Evolutionary conservation across 257 asterid genomes (phyloP).

Genomic region (Solanum medicagineum): DNA sequence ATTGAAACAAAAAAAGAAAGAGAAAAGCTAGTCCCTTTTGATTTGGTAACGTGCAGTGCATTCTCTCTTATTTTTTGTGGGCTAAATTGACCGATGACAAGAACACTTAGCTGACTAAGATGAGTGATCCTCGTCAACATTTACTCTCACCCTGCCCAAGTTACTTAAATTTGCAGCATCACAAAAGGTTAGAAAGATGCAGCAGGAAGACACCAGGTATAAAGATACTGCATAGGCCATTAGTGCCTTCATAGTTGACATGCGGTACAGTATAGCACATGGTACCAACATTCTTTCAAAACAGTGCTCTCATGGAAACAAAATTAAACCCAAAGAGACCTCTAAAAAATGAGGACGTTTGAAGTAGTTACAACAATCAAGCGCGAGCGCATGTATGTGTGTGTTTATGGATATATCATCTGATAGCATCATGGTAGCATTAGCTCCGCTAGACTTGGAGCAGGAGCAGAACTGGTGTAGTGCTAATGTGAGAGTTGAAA

Average conservation of each 20-base stretch:
- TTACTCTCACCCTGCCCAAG: not conserved
- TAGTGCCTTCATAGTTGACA: not conserved
- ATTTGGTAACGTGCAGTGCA: not conserved
- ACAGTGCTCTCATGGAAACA: not conserved
- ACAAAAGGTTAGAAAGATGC: not conserved
- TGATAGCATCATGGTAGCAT: not conserved
- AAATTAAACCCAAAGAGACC: not conserved
- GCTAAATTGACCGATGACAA: not conserved
- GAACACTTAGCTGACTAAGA: not conserved
- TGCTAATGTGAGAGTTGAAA: not conserved
- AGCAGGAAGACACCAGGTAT: not conserved
- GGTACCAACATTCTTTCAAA: not conserved
- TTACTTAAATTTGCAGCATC: not conserved
- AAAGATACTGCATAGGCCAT: not conserved
- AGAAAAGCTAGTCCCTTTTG: not conserved
- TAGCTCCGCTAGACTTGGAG: not conserved
- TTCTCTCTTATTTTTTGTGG: not conserved
- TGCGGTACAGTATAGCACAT: not conserved
- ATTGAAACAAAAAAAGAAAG: not conserved
- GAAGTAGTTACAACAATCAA: not conserved
- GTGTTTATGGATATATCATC: not conserved
- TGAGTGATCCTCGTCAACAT: not conserved
- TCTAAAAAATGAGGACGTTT: not conserved
- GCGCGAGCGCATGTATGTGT: not conserved
- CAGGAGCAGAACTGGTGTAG: not conserved